Evolutionary conservation across 2,329 filamentous ascomycete genomes (phyloP).

Genomic region (Cryphonectria carpinicola): DNA sequence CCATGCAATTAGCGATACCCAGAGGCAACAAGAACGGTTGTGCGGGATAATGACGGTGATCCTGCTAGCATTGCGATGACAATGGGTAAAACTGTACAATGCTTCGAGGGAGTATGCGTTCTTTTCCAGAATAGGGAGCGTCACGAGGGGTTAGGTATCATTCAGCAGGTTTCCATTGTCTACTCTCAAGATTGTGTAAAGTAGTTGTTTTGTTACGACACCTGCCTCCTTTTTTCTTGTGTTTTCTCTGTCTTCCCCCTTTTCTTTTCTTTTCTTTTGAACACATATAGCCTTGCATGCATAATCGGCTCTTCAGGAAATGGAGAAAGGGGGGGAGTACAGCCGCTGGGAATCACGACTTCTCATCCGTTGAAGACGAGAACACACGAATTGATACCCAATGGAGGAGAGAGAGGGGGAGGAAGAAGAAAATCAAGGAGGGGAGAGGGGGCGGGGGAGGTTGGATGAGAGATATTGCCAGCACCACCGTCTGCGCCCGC

Average conservation of each 20-base stretch:
- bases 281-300: background rate
- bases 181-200: background rate
- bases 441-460: background rate
- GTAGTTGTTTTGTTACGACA: background rate
- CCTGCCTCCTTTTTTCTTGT: background rate
- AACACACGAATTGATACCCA: background rate
- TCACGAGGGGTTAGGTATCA: background rate
- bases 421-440: background rate
- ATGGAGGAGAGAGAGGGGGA: background rate
- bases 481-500: background rate
- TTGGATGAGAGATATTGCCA: background rate
- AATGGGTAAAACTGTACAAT: background rate
- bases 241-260: background rate
- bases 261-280: too few relatives aligned
- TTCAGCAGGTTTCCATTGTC: background rate
- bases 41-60: background rate
- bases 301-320: background rate
- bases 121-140: background rate
- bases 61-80: background rate
- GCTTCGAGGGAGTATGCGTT: background rate
- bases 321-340: background rate
- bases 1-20: conserved; percentile 13
- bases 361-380: background rate
- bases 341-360: background rate
- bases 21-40: background rate